These are phyloP conservation scores for Tuber magnatum DNA, from an alignment of 495 filamentous ascomycete species.

Conservation along the genomic window DNA sequence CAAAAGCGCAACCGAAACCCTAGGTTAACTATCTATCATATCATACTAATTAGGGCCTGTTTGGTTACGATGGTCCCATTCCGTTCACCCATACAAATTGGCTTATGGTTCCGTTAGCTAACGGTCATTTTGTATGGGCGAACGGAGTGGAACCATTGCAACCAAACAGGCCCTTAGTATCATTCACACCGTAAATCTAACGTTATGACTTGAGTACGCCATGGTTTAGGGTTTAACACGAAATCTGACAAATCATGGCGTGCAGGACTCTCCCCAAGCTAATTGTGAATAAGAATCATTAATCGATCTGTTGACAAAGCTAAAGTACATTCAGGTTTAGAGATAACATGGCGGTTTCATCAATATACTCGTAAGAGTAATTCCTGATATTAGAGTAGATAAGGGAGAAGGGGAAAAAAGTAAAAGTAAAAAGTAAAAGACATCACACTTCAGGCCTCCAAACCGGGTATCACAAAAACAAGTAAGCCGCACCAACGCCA, in stretches of 20 bases:
- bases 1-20: not conserved
- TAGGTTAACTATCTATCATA: not conserved
- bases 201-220: not conserved
- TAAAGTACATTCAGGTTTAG: not conserved
- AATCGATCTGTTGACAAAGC: not conserved
- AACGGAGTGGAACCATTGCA: too few species aligned
- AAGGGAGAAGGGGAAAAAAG: slow-evolving; percentile 8
- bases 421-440: not conserved
- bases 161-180: too few species aligned
- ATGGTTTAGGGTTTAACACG: not conserved
- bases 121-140: too few species aligned
- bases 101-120: too few species aligned
- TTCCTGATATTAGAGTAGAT: not conserved
- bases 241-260: not conserved
- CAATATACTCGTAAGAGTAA: not conserved
- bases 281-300: not conserved
- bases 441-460: not conserved
- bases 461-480: not conserved
- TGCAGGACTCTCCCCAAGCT: not conserved
- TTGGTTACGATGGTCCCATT: too few species aligned
- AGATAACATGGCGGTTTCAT: not conserved
- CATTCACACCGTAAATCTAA: not conserved
- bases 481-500: slow-evolving; percentile 3
- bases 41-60: too few species aligned
- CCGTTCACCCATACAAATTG: too few species aligned